Conservation (phyloP, 2,329 filamentous ascomycete species). For the Endoconidiophora polonica region DNA sequence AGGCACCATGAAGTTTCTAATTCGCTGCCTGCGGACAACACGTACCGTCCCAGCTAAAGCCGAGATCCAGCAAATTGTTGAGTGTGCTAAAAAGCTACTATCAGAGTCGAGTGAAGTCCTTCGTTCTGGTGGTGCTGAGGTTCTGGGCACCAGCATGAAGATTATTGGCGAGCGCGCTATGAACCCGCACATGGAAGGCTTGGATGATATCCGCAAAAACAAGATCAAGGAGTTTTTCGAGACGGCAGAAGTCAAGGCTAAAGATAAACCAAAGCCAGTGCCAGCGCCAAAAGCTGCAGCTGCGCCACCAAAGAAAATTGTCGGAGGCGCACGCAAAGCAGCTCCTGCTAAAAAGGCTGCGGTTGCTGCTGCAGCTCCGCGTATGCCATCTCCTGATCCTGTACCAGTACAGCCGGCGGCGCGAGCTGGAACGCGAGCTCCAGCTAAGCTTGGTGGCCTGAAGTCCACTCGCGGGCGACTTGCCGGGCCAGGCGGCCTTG, state of each 20-base stretch:
- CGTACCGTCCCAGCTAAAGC: conserved; percentile 67
- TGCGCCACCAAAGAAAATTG: conserved; percentile 30
- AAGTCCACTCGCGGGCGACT: conserved; percentile 45
- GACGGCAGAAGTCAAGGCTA: conserved; percentile 32
- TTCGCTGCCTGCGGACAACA: conserved; percentile 69
- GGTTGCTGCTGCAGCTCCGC: conserved; percentile 21
- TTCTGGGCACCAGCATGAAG: conserved; percentile 92
- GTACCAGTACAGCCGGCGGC: conserved; percentile 37
- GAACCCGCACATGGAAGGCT: conserved; percentile 75
- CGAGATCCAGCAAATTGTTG: conserved; percentile 74
- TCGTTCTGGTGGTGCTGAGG: conserved; percentile 77
- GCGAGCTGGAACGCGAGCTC: conserved; percentile 37
- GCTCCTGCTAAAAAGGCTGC: conserved; percentile 28
- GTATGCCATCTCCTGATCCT: conserved; percentile 15
- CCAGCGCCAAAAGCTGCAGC: conserved; percentile 45
- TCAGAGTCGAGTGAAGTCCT: conserved; percentile 76
- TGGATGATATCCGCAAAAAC: conserved; percentile 88
- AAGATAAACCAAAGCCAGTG: conserved; percentile 75
- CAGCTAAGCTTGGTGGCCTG: conserved; percentile 38
- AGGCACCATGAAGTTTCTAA: conserved; percentile 84
- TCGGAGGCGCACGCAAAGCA: conserved; percentile 25
- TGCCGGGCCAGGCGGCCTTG: conserved; percentile 27
- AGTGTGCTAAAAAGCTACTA: conserved; percentile 73
- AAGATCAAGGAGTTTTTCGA: conserved; percentile 92
- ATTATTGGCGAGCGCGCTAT: conserved; percentile 94